These are phyloP conservation scores for Kwoniella europaea DNA, from an alignment of 768 basidiomycete genomes.

Conservation along the genomic window DNA sequence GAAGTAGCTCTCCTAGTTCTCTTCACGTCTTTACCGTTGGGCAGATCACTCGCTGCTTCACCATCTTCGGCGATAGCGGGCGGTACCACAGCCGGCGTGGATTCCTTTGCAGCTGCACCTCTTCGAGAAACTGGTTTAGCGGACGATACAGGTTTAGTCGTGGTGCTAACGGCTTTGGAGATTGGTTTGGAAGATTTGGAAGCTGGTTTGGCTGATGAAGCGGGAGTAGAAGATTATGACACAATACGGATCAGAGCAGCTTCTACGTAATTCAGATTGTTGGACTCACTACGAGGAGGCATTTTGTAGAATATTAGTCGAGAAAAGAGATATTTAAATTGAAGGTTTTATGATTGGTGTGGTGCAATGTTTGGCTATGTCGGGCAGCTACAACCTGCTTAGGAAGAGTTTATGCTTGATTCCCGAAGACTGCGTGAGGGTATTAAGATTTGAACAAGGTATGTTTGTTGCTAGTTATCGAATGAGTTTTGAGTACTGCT, in stretches of 20 bases:
- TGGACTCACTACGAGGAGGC: slow-evolving; percentile 24
- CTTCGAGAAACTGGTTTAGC: slow-evolving; percentile 26
- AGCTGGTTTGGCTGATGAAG: slow-evolving; percentile 28
- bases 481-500: too few species aligned
- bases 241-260: neutral
- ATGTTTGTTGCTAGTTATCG: too few species aligned
- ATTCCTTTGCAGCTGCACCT: slow-evolving; percentile 20
- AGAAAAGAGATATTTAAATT: neutral
- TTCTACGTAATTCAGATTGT: neutral
- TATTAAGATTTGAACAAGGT: too few species aligned
- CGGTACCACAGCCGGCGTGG: slow-evolving; percentile 3
- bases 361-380: neutral
- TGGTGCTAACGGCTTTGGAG: slow-evolving; percentile 11
- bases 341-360: neutral
- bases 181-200: slow-evolving; percentile 20
- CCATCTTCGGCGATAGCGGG: slow-evolving; percentile 20
- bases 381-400: too few species aligned
- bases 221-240: slow-evolving; percentile 7
- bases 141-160: slow-evolving; percentile 23
- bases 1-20: slow-evolving; percentile 25
- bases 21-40: slow-evolving; percentile 9
- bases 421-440: too few species aligned
- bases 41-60: slow-evolving; percentile 20
- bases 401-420: too few species aligned
- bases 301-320: neutral